Conservation (phyloP, 805 yeast species). For the Candida broadrunensis region DNA sequence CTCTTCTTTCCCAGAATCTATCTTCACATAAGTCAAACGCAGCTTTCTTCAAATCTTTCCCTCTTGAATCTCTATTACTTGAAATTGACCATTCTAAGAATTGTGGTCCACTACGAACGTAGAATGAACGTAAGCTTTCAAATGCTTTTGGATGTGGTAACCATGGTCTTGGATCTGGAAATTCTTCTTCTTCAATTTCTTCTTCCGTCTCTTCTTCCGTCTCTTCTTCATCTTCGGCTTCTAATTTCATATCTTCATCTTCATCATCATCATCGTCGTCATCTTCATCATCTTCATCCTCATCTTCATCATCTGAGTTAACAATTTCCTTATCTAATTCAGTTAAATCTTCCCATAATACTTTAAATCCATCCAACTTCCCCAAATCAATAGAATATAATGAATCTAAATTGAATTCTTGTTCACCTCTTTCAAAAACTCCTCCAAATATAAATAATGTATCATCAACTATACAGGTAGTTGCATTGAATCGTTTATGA, state of each 20-base stretch:
- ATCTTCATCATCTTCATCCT: conserved; percentile 58
- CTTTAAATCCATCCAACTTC: conserved; percentile 81
- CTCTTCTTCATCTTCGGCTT: conserved; percentile 46
- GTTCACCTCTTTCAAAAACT: conserved; percentile 83
- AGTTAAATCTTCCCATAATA: conserved; percentile 85
- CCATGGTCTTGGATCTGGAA: conserved; percentile 95
- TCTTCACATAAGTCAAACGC: conserved; percentile 90
- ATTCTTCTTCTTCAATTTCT: conserved; percentile 59
- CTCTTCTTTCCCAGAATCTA: conserved; percentile 99
- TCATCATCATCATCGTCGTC: conserved; percentile 65
- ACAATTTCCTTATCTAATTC: conserved; percentile 51
- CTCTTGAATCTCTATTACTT: conserved; percentile 79
- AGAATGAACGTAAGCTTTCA: conserved; percentile 79
- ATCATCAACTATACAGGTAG: conserved; percentile 84
- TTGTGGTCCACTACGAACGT: conserved; percentile 78
- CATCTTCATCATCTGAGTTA: conserved; percentile 61
- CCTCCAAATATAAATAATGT: conserved; percentile 85
- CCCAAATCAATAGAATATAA: conserved; percentile 84
- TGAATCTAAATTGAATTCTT: conserved; percentile 79
- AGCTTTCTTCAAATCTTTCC: conserved; percentile 82
- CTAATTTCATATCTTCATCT: conserved; percentile 45
- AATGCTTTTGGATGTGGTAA: conserved; percentile 95
- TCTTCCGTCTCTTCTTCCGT: conserved; percentile 71
- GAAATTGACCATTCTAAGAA: conserved; percentile 93
- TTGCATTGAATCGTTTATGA: conserved; percentile 84